A percentile compares a stretch with the other conserved stretches of the same genome.
Evolutionary conservation across 495 filamentous ascomycete species (phyloP).

Genomic region (Darksidea phi): DNA sequence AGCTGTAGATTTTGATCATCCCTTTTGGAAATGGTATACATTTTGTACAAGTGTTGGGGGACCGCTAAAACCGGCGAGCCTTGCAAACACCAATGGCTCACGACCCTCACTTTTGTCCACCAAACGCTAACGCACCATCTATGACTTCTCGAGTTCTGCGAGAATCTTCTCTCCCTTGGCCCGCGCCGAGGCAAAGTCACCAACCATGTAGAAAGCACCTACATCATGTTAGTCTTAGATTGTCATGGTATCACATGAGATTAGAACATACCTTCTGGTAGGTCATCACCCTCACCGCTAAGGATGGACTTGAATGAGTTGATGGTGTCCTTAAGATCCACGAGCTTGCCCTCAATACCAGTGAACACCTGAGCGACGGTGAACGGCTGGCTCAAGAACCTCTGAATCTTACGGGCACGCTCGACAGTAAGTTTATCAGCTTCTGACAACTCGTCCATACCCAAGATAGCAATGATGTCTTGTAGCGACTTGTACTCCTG

Average conservation of each 20-base stretch:
- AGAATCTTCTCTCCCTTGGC: conserved; percentile 99
- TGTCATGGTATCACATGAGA: neutral
- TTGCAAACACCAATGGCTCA: conserved; percentile 11
- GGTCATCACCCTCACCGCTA: conserved; percentile 88
- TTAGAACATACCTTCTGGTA: conserved; percentile 73
- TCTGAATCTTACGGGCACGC: conserved; percentile 98
- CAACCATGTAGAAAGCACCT: conserved; percentile 97
- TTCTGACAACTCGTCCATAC: conserved; percentile 99
- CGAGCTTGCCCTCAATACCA: conserved; percentile 93
- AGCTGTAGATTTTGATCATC: neutral
- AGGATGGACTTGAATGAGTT: conserved; percentile 96
- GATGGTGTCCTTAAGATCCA: conserved; percentile 98
- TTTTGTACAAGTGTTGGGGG: conserved; percentile 28
- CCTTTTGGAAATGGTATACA: conserved; percentile 9
- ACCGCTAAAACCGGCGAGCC: neutral
- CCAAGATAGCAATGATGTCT: conserved; percentile 99
- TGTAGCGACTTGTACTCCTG: conserved; percentile 99
- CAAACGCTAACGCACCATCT: conserved; percentile 10
- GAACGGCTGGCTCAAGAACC: conserved; percentile 99
- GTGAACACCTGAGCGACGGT: conserved; percentile 98
- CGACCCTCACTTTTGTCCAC: conserved; percentile 14
- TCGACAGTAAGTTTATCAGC: conserved; percentile 99
- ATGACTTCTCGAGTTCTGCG: conserved; percentile 79
- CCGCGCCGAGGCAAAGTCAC: conserved; percentile 86
- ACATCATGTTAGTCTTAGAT: conserved; percentile 24